These are phyloP conservation scores for Metschnikowia koreensis DNA, from an alignment of 805 yeast species.

Conservation along the genomic window DNA sequence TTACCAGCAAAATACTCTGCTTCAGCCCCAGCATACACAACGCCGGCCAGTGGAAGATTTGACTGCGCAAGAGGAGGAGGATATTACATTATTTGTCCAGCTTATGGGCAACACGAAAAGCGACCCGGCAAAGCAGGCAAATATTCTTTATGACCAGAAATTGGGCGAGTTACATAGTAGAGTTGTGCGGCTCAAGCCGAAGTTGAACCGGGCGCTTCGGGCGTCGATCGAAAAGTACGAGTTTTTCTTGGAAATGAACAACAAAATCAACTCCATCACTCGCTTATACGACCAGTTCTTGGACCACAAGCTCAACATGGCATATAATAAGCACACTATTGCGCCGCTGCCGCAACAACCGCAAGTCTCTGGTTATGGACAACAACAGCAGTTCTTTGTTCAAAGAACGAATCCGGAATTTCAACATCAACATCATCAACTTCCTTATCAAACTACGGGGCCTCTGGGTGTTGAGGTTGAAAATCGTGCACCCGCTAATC, in stretches of 20 bases:
- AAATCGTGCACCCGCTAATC: too few relatives aligned
- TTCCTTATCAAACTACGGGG: not conserved
- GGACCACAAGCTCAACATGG: conserved; percentile 47
- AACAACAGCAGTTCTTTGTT: not conserved
- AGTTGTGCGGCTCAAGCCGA: conserved; percentile 64
- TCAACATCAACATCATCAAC: not conserved
- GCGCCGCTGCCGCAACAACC: not conserved
- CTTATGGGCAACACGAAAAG: conserved; percentile 52
- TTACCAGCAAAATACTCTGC: not conserved
- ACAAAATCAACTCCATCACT: conserved; percentile 72
- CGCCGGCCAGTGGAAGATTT: conserved; percentile 31
- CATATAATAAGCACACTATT: conserved; percentile 31
- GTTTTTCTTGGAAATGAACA: conserved; percentile 65
- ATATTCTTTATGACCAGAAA: conserved; percentile 45
- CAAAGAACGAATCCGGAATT: not conserved
- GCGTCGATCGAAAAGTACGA: conserved; percentile 64
- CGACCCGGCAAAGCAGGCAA: conserved; percentile 42
- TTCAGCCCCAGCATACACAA: not conserved
- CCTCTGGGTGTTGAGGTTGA: not conserved
- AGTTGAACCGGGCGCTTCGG: conserved; percentile 57
- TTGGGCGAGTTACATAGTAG: conserved; percentile 58
- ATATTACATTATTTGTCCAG: conserved; percentile 66
- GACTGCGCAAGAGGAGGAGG: conserved; percentile 64
- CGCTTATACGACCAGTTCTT: conserved; percentile 73
- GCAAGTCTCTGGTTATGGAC: not conserved